Conservation (phyloP, 495 filamentous ascomycete genomes). For the Xylaria sp. region DNA sequence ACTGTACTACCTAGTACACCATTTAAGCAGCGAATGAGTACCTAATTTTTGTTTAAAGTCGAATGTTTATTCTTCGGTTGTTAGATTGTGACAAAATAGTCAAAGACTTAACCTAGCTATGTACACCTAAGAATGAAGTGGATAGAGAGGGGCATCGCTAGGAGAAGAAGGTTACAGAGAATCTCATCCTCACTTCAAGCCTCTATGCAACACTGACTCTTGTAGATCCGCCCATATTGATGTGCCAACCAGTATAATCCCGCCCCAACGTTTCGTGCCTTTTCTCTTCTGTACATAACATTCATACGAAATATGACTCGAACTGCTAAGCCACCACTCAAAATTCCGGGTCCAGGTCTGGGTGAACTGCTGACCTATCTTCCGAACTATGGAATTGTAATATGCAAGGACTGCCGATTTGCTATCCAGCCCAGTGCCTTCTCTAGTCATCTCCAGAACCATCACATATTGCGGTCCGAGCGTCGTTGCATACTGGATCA, state of each 20-base stretch:
- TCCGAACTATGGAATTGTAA: conserved; percentile 2
- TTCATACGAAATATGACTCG: neutral
- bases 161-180: no score
- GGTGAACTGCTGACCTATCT: conserved; percentile 18
- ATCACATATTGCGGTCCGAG: conserved; percentile 14
- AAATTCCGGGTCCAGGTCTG: neutral
- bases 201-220: neutral
- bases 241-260: neutral
- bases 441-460: conserved; percentile 15
- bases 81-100: no score
- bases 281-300: no score
- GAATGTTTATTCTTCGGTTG: no score
- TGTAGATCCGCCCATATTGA: no score
- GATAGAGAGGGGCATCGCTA: no score
- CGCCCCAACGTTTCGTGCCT: neutral
- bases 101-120: no score
- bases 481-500: conserved; percentile 17
- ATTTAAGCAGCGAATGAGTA: no score
- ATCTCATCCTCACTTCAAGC: neutral
- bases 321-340: neutral
- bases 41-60: no score
- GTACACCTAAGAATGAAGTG: no score
- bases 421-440: conserved; percentile 20
- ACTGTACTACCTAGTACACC: no score
- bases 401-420: conserved; percentile 17